Evolutionary conservation across 352 stramenopile genomes (phyloP).

Genomic region (Phytophthora pseudosyringae): DNA sequence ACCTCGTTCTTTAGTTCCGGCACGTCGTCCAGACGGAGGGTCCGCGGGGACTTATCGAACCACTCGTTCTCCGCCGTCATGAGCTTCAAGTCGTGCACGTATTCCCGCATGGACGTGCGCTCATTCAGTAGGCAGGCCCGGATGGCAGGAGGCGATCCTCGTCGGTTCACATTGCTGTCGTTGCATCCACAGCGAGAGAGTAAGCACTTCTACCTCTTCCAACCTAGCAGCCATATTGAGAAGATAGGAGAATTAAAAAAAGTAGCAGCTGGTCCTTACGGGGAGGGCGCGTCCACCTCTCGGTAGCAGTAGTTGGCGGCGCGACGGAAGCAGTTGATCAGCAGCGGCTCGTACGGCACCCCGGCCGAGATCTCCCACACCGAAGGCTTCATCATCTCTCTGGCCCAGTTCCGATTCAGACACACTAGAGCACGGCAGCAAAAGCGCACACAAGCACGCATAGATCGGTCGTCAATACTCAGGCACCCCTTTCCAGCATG

Average conservation of each 20-base stretch:
- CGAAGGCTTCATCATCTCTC: constrained; percentile 81
- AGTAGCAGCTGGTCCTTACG: constrained; percentile 51
- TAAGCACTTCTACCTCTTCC: constrained; percentile 15
- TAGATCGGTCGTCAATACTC: constrained; percentile 17
- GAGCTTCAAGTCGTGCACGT: constrained; percentile 81
- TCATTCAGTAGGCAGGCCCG: constrained; percentile 85
- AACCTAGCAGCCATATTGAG: neutral
- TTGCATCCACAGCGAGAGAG: constrained; percentile 6
- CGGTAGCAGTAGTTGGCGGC: constrained; percentile 87
- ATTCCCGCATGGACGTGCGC: constrained; percentile 86
- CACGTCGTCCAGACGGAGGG: constrained; percentile 55
- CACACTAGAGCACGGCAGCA: constrained; percentile 52
- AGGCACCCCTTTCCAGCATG: constrained; percentile 2
- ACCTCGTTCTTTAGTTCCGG: constrained; percentile 64
- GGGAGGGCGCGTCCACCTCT: constrained; percentile 86
- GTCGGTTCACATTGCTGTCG: constrained; percentile 85
- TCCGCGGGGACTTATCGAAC: constrained; percentile 55
- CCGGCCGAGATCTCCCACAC: constrained; percentile 85
- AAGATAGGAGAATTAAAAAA: constrained; percentile 1
- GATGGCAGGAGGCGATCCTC: constrained; percentile 84
- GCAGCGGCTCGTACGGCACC: constrained; percentile 78
- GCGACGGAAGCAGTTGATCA: constrained; percentile 85
- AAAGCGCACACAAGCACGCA: constrained; percentile 3
- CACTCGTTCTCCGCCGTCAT: constrained; percentile 80
- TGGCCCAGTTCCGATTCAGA: constrained; percentile 74